Conservation (phyloP, 371 early-diverging fungal genomes). For the Lichtheimia hyalospora region DNA sequence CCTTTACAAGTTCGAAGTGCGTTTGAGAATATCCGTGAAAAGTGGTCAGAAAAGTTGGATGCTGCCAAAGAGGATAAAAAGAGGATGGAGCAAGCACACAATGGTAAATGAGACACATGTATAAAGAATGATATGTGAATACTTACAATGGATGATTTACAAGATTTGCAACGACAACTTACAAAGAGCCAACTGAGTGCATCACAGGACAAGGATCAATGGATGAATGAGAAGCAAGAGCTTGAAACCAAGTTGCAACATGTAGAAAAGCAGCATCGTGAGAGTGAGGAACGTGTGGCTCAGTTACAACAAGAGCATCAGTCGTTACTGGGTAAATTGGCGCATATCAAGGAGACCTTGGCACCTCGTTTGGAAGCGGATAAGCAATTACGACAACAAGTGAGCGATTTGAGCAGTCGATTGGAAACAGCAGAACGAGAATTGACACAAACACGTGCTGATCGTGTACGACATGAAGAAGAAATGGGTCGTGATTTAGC, state of each 20-base stretch:
- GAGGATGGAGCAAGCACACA: slow-evolving; percentile 1
- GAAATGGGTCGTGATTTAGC: slow-evolving; percentile 21
- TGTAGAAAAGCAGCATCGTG: slow-evolving; percentile 13
- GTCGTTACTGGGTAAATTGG: slow-evolving; percentile 29
- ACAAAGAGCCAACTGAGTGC: slow-evolving; percentile 38
- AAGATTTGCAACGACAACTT: slow-evolving; percentile 42
- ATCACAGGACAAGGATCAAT: slow-evolving; percentile 38
- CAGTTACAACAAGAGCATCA: slow-evolving; percentile 45
- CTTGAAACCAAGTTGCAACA: slow-evolving; percentile 16
- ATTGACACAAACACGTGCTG: slow-evolving; percentile 23
- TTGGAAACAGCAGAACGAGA: slow-evolving; percentile 17
- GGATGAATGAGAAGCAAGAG: slow-evolving; percentile 33
- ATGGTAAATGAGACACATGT: background rate
- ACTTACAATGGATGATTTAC: background rate
- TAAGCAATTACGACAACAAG: slow-evolving; percentile 33
- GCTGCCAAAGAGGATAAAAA: background rate
- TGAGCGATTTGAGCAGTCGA: slow-evolving; percentile 26
- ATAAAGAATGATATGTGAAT: background rate
- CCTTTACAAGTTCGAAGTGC: slow-evolving; percentile 30
- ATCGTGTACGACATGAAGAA: slow-evolving; percentile 31
- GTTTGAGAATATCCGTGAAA: slow-evolving; percentile 30
- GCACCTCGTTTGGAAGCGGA: slow-evolving; percentile 45
- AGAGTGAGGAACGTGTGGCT: slow-evolving; percentile 23
- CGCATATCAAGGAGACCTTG: slow-evolving; percentile 42
- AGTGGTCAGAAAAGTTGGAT: slow-evolving; percentile 16